Evolutionary conservation across 768 basidiomycete species (phyloP), one percentile per base, ranked within the genome.

Genomic region (Suillus hirtellus): DNA sequence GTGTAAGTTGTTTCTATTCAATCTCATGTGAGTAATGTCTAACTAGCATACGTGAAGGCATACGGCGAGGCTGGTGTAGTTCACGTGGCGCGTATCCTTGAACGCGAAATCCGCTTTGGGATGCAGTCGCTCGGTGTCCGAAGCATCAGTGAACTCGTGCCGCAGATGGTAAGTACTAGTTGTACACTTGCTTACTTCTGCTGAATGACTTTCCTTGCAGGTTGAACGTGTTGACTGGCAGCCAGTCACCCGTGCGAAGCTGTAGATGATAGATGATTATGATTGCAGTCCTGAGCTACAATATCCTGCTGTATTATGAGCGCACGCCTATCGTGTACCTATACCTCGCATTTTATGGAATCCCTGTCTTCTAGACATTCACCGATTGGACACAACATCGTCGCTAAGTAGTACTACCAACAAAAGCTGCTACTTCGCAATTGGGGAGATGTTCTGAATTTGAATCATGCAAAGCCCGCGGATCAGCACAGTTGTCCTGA

Each of bases 41-140:
- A 14, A 37, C 60, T 66, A 19, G 73, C 37, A 1, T 27, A 35
- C 17, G 31, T 17, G 27, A 49, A 92, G 90, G 90, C 89, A 14
- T 93, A 93, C 65, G 91, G 90, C 4, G 86, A 84, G 65, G 79
- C 82, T 15, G 91, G 91, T 0, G 90, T 90, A 34, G 76, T 83
- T 19, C 89, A 87, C 72, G 74, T 86, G 50, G 79, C 88, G 35
- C 82, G 81, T 42, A 88, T 95, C 43, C 73, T 96, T 58, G 80
- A 89, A 70, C 85, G 86, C 50, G 95, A 96, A 77, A 93, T 95
- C 53, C 71, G 85, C 27, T 85, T 85, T 11, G 85, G 84, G 4
- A 92, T 96, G 92, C 76, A 86, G 63, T 79, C 92, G 24, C 73
- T 93, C 5, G 95, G 95, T 37, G 92, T 85, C 43, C 79, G 81